Evolutionary conservation across 345 rosid genomes (phyloP).

Genomic region (Melaleuca quinquenervia): DNA sequence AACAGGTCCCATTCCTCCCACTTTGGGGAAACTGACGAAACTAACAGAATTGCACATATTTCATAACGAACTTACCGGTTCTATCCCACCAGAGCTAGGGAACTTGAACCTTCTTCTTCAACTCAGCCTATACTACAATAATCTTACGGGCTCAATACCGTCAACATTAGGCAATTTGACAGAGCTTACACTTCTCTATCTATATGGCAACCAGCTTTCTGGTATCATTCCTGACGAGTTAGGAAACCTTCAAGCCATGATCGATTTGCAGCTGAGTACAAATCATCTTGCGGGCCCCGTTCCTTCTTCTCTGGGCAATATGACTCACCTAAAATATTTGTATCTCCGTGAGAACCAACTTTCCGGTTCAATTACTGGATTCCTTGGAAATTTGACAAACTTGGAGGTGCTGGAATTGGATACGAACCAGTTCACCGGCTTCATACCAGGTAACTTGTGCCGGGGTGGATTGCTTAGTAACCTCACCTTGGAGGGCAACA

Average conservation of each 20-base stretch:
- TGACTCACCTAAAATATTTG: slow-evolving; percentile 9
- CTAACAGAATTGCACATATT: background rate
- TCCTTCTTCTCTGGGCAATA: slow-evolving; percentile 22
- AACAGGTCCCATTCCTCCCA: slow-evolving; percentile 11
- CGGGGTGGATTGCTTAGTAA: background rate
- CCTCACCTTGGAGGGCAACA: slow-evolving; percentile 1
- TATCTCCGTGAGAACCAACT: slow-evolving; percentile 16
- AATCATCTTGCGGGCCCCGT: background rate
- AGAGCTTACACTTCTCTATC: background rate
- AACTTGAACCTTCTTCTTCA: background rate
- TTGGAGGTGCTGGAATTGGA: background rate
- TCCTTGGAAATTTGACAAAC: slow-evolving; percentile 5
- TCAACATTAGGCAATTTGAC: background rate
- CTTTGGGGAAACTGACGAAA: background rate
- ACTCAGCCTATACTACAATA: slow-evolving; percentile 1
- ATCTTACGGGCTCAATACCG: background rate
- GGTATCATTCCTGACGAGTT: background rate
- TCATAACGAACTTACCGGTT: slow-evolving; percentile 6
- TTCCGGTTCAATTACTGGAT: slow-evolving; percentile 14
- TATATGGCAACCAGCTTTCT: background rate
- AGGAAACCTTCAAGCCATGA: slow-evolving; percentile 8
- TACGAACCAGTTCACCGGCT: background rate
- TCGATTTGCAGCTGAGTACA: background rate
- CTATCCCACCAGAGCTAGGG: slow-evolving; percentile 7
- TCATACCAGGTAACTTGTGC: slow-evolving; percentile 1